phyloP scores from a whole-genome alignment of 179 eudicot species.

The Sideroxylon spinosum region DNA sequence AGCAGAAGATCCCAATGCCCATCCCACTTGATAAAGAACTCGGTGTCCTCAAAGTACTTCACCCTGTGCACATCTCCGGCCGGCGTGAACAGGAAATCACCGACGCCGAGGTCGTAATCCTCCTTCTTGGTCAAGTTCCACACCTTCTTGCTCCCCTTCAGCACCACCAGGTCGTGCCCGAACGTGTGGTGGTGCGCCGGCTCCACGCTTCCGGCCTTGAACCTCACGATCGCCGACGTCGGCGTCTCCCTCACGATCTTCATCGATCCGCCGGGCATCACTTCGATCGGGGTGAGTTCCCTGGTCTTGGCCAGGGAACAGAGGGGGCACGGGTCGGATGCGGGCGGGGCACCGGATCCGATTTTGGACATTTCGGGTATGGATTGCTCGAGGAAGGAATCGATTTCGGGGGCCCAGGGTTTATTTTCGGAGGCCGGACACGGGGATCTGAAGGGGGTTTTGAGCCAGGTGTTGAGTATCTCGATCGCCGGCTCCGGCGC shows the following conservation, averaged over 20 bases:
- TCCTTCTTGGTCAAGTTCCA: slow-evolving; percentile 78
- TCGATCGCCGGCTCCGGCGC: slow-evolving; percentile 46
- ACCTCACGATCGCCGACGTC: slow-evolving; percentile 69
- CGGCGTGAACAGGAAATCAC: slow-evolving; percentile 82
- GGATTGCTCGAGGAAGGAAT: slow-evolving; percentile 50
- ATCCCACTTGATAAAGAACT: slow-evolving; percentile 91
- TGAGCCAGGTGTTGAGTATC: slow-evolving; percentile 56
- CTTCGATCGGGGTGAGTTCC: slow-evolving; percentile 57
- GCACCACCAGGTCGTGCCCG: slow-evolving; percentile 81
- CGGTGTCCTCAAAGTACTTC: slow-evolving; percentile 78
- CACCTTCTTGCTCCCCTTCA: slow-evolving; percentile 74
- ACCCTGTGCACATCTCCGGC: slow-evolving; percentile 85
- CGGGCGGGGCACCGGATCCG: slow-evolving; percentile 19
- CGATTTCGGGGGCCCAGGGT: slow-evolving; percentile 61
- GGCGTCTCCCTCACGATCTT: slow-evolving; percentile 71
- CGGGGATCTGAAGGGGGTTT: slow-evolving; percentile 68
- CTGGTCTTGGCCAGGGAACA: slow-evolving; percentile 53
- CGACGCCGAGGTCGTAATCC: slow-evolving; percentile 45
- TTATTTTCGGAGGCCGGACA: slow-evolving; percentile 68
- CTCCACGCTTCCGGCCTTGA: slow-evolving; percentile 76
- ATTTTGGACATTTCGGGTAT: slow-evolving; percentile 55
- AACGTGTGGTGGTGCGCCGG: slow-evolving; percentile 85
- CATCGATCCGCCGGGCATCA: slow-evolving; percentile 81
- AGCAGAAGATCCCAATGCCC: slow-evolving; percentile 81
- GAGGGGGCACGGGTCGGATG: slow-evolving; percentile 32